These are phyloP conservation scores for Ophiostoma australiae DNA, from an alignment of 2,329 filamentous ascomycete genomes.

Conservation along the genomic window DNA sequence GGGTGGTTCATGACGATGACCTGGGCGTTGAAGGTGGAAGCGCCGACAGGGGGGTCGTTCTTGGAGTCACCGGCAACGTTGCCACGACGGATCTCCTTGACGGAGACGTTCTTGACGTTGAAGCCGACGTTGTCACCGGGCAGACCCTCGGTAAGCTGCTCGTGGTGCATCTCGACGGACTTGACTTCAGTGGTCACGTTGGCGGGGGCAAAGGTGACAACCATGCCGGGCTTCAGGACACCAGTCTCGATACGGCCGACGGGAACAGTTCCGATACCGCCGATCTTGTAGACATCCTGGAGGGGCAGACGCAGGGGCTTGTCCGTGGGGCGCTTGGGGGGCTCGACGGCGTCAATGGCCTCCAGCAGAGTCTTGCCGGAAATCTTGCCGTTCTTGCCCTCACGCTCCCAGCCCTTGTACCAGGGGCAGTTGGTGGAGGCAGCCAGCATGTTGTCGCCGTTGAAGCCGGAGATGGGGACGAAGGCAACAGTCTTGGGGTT, in stretches of 20 bases:
- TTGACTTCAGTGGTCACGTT: conserved; percentile 99
- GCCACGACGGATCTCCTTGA: conserved; percentile 99
- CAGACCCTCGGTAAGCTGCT: conserved; percentile 90
- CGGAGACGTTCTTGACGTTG: conserved; percentile 99
- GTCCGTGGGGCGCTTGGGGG: conserved; percentile 87
- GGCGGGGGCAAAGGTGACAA: conserved; percentile 97
- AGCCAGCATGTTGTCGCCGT: conserved; percentile 99
- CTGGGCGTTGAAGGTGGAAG: conserved; percentile 97
- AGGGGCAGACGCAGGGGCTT: conserved; percentile 99
- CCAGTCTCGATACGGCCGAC: conserved; percentile 99
- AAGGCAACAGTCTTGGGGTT: conserved; percentile 98
- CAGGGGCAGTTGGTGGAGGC: conserved; percentile 90
- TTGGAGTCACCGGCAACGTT: conserved; percentile 99
- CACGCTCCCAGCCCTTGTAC: conserved; percentile 99
- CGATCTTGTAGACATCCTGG: conserved; percentile 99
- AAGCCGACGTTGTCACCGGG: conserved; percentile 99
- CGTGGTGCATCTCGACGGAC: conserved; percentile 99
- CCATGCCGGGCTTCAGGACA: conserved; percentile 84
- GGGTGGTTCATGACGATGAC: conserved; percentile 99
- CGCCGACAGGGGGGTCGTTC: conserved; percentile 90
- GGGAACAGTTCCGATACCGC: conserved; percentile 98
- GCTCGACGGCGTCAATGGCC: conserved; percentile 95
- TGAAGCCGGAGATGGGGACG: conserved; percentile 99
- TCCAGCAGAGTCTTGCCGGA: conserved; percentile 97
- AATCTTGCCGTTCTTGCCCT: conserved; percentile 81